Conservation (phyloP, 192 early-diverging fungal species). For the Coemansia asiatica region DNA sequence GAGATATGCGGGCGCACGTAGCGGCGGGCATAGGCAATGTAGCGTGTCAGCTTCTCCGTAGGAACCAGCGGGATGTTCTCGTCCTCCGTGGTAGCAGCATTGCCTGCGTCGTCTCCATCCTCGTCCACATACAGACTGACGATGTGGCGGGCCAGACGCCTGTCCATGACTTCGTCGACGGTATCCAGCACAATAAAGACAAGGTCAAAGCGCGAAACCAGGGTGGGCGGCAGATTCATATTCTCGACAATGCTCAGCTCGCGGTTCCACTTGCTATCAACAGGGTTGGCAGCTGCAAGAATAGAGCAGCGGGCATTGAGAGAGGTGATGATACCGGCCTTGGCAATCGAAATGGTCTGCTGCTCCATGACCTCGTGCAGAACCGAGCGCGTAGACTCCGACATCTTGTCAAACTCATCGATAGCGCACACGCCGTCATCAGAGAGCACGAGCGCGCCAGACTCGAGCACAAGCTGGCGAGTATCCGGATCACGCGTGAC, state of each 20-base stretch:
- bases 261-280: slow-evolving; percentile 84
- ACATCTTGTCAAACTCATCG: slow-evolving; percentile 99
- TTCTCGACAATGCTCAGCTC: slow-evolving; percentile 82
- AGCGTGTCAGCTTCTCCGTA: slow-evolving; percentile 82
- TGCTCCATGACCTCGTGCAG: slow-evolving; percentile 99
- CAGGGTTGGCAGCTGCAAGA: slow-evolving; percentile 92
- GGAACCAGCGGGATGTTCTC: slow-evolving; percentile 51
- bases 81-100: background rate
- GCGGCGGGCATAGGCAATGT: slow-evolving; percentile 86
- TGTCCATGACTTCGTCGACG: slow-evolving; percentile 82
- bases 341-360: slow-evolving; percentile 97
- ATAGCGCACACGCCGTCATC: slow-evolving; percentile 98
- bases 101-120: slow-evolving; percentile 9
- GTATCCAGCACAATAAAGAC: slow-evolving; percentile 89
- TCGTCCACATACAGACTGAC: slow-evolving; percentile 84
- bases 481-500: slow-evolving; percentile 93
- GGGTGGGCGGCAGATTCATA: slow-evolving; percentile 87
- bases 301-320: slow-evolving; percentile 96
- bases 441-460: slow-evolving; percentile 91
- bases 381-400: slow-evolving; percentile 87
- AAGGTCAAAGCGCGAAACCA: slow-evolving; percentile 95
- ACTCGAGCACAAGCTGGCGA: slow-evolving; percentile 93
- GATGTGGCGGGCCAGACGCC: slow-evolving; percentile 84
- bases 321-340: slow-evolving; percentile 98
- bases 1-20: slow-evolving; percentile 73